phyloP scores from a whole-genome alignment of 1,284 basidiomycete species.

The Pseudozyma hubeiensis region DNA sequence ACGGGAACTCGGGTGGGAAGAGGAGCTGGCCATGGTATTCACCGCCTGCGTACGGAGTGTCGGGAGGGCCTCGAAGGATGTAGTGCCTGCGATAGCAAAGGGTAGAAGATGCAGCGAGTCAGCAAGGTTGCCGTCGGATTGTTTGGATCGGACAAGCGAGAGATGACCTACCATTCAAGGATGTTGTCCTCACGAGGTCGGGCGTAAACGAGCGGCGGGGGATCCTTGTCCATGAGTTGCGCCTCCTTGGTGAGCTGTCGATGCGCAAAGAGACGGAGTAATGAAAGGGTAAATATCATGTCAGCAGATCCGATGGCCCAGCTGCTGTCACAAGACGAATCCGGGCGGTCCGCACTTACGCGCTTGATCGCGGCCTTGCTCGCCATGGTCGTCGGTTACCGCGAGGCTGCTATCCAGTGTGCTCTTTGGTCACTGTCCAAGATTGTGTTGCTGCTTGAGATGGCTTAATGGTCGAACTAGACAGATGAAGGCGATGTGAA shows the following conservation, averaged over 20 bases:
- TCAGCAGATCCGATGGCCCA: not conserved
- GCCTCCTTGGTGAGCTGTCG: slow-evolving; percentile 86
- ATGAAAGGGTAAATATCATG: not conserved
- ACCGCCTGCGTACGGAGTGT: slow-evolving; percentile 89
- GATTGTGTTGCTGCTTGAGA: too few relatives aligned
- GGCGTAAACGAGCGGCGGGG: slow-evolving; percentile 93
- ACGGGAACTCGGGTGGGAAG: slow-evolving; percentile 78
- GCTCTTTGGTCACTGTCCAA: too few relatives aligned
- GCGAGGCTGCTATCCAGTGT: not conserved
- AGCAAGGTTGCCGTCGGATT: not conserved
- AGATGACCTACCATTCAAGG: slow-evolving; percentile 70
- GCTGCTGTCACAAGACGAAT: too few relatives aligned
- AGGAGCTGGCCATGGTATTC: slow-evolving; percentile 80
- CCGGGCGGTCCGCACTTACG: slow-evolving; percentile 12
- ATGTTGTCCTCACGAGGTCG: slow-evolving; percentile 96
- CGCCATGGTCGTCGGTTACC: slow-evolving; percentile 26
- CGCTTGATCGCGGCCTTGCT: slow-evolving; percentile 51
- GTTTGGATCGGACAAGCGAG: not conserved
- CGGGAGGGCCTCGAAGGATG: slow-evolving; percentile 83
- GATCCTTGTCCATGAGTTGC: slow-evolving; percentile 89
- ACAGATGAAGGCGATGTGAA: too few relatives aligned
- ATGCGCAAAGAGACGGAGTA: not conserved
- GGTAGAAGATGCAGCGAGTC: not conserved
- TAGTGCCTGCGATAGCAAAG: slow-evolving; percentile 69
- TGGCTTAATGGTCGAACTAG: too few relatives aligned